These are phyloP conservation scores for Eurotiales sp. DNA, from an alignment of 2,329 filamentous ascomycete genomes.

Conservation along the genomic window DNA sequence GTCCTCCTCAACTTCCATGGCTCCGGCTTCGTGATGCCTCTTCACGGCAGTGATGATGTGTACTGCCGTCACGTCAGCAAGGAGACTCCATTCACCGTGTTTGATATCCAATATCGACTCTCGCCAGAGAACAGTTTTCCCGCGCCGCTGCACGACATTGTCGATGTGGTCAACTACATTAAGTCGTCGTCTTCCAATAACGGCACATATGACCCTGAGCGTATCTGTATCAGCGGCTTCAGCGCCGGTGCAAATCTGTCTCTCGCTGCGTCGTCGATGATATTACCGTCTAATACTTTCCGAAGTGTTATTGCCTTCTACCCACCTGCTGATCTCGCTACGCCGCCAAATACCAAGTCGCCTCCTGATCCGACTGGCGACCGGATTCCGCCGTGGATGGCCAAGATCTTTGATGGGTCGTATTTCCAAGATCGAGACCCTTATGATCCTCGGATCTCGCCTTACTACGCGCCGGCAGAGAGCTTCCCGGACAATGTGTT, in stretches of 20 bases:
- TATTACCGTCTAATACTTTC: neutral
- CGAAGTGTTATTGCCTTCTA: conserved; percentile 30
- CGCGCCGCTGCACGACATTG: conserved; percentile 46
- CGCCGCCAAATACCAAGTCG: conserved; percentile 12
- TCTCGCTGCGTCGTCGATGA: conserved; percentile 27
- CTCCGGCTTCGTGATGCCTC: conserved; percentile 8
- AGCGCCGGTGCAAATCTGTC: conserved; percentile 40
- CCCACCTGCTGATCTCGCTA: conserved; percentile 22
- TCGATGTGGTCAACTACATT: conserved; percentile 36
- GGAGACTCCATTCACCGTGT: conserved; percentile 40
- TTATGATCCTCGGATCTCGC: conserved; percentile 25
- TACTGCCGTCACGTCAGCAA: conserved; percentile 46
- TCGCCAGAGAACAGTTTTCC: conserved; percentile 47
- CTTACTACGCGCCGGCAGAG: conserved; percentile 25
- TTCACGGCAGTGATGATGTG: conserved; percentile 31
- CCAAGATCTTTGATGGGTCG: conserved; percentile 23
- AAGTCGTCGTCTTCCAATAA: conserved; percentile 20
- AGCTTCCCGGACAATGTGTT: conserved; percentile 26
- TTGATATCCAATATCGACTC: conserved; percentile 48
- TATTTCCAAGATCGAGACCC: conserved; percentile 26
- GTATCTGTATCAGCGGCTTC: conserved; percentile 36
- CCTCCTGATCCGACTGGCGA: conserved; percentile 15
- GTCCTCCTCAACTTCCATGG: conserved; percentile 12
- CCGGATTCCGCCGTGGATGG: conserved; percentile 23
- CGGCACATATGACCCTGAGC: conserved; percentile 25